Conservation (phyloP, 176 grass and related monocot genomes). For the Guadua angustifolia region DNA sequence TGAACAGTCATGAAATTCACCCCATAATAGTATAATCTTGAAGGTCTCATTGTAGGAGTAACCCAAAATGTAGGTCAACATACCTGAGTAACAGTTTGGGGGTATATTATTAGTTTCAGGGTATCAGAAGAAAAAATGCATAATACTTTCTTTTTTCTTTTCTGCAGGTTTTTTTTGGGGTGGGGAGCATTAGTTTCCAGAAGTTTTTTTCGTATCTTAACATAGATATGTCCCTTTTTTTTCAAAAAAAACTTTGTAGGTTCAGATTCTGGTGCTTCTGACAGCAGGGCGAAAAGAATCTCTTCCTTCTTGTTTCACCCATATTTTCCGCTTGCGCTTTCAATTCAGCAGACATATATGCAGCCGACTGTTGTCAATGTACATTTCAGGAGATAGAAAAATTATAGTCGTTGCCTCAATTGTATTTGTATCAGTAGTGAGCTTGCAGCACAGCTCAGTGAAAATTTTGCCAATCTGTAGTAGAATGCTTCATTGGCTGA, state of each 20-base stretch:
- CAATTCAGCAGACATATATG: constrained; percentile 92
- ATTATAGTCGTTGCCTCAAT: constrained; percentile 8
- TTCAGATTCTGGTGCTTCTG: constrained; percentile 58
- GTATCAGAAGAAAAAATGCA: not conserved
- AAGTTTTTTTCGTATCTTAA: not conserved
- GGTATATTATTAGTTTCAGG: not conserved
- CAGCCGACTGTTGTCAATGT: constrained; percentile 92
- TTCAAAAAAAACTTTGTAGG: constrained; percentile 47
- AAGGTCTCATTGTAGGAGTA: not conserved
- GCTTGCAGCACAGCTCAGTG: not conserved
- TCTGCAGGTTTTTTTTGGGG: not conserved
- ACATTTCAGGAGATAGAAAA: constrained; percentile 75
- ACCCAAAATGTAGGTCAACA: not conserved
- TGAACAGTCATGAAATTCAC: not conserved
- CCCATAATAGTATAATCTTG: not conserved
- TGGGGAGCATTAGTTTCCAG: not conserved
- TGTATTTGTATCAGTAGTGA: constrained; percentile 39
- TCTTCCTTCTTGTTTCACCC: constrained; percentile 89
- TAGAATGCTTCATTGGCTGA: constrained; percentile 9
- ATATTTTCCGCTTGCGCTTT: constrained; percentile 79
- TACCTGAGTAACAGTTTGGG: constrained; percentile 4
- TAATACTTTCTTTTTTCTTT: not conserved
- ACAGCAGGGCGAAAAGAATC: constrained; percentile 67
- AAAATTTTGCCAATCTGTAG: constrained; percentile 45
- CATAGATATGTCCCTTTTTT: not conserved